phyloP scores from a whole-genome alignment of 1,284 basidiomycete species.

The Bjerkandera adusta region DNA sequence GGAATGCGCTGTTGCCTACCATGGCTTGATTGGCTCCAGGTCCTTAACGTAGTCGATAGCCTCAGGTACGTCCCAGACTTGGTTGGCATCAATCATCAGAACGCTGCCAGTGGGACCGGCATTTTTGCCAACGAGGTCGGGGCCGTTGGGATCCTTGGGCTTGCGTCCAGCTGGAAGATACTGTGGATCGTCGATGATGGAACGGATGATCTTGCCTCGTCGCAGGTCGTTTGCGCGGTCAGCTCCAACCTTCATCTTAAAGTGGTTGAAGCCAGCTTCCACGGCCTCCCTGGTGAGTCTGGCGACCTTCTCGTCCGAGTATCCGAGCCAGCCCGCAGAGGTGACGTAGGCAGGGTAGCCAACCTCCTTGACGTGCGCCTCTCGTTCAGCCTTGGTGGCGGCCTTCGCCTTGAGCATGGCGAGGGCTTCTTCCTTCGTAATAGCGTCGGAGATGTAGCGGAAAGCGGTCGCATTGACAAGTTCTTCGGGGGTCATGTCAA shows the following conservation, averaged over 20 bases:
- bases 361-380: conserved; percentile 64
- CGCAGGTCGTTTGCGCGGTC: conserved; percentile 81
- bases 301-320: conserved; percentile 89
- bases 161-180: conserved; percentile 55
- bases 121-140: conserved; percentile 80
- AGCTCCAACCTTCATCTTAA: conserved; percentile 97
- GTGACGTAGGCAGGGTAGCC: conserved; percentile 96
- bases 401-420: conserved; percentile 78
- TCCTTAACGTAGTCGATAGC: conserved; percentile 90
- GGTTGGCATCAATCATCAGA: conserved; percentile 96
- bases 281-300: conserved; percentile 86
- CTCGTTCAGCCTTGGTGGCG: conserved; percentile 75
- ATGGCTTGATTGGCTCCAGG: conserved; percentile 84
- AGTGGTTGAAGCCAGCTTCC: conserved; percentile 87
- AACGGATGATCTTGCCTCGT: conserved; percentile 84
- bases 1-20: conserved; percentile 48
- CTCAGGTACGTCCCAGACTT: conserved; percentile 94
- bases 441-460: conserved; percentile 91
- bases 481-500: conserved; percentile 87
- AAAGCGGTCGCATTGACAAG: conserved; percentile 83
- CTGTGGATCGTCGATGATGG: conserved; percentile 90
- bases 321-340: conserved; percentile 90
- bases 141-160: conserved; percentile 63
- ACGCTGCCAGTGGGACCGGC: conserved; percentile 92
- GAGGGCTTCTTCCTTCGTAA: conserved; percentile 89